A percentile compares a stretch with the other conserved stretches of the same genome.
phyloP scores from a whole-genome alignment of 257 asterid species.

The Jaltomata sinuosa region DNA sequence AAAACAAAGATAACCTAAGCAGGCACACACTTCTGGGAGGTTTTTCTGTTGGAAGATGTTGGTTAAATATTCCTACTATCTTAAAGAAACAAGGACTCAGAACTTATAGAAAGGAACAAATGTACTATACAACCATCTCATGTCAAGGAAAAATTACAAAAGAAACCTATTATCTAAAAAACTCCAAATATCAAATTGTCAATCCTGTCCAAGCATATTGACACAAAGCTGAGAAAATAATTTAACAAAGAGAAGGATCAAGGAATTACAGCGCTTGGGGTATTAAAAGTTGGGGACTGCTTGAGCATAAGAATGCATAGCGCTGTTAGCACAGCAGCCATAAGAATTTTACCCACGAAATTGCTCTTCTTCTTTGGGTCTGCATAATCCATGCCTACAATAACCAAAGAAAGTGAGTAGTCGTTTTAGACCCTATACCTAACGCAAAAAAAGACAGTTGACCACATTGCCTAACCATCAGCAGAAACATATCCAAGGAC shows the following conservation, averaged over 20 bases:
- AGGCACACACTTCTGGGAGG: background rate
- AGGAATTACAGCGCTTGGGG: constrained; percentile 25
- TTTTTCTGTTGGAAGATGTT: background rate
- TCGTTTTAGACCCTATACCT: background rate
- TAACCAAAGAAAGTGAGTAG: background rate
- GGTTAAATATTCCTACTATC: background rate
- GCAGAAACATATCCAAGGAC: background rate
- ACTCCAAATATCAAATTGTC: background rate
- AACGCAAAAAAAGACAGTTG: background rate
- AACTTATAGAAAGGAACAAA: background rate
- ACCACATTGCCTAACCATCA: background rate
- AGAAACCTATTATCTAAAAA: background rate
- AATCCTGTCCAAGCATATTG: background rate
- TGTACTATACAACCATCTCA: background rate
- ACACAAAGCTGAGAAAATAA: background rate
- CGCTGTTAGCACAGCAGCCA: constrained; percentile 33
- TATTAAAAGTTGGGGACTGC: constrained; percentile 31
- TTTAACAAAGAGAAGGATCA: background rate
- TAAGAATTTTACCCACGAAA: constrained; percentile 29
- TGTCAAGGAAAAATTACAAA: background rate
- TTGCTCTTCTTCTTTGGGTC: constrained; percentile 68
- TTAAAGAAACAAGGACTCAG: background rate
- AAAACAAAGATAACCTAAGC: background rate
- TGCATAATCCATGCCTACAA: constrained; percentile 73
- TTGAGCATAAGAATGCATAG: constrained; percentile 36